Evolutionary conservation across 2,329 filamentous ascomycete species (phyloP).

Genomic region (Cryphonectria carpinicola): DNA sequence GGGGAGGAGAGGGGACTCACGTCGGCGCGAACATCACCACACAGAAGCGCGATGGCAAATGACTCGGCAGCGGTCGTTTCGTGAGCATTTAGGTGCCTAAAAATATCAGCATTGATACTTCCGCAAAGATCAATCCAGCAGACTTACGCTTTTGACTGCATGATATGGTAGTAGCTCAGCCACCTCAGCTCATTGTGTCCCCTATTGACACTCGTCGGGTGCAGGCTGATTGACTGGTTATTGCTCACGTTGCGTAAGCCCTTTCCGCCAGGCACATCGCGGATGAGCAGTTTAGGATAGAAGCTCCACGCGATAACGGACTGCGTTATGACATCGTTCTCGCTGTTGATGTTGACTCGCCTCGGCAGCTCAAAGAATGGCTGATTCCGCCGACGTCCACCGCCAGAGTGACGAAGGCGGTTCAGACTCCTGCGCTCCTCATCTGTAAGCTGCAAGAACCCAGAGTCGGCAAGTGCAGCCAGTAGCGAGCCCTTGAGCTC

Average conservation of each 20-base stretch:
- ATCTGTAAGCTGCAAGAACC: constrained; percentile 75
- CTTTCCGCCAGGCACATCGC: constrained; percentile 71
- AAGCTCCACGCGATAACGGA: constrained; percentile 92
- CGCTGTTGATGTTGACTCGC: constrained; percentile 73
- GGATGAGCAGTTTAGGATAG: constrained; percentile 87
- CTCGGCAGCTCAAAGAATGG: constrained; percentile 81
- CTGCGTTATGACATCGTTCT: constrained; percentile 77
- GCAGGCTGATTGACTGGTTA: constrained; percentile 86
- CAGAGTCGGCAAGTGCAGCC: constrained; percentile 81
- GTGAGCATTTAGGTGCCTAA: constrained; percentile 84
- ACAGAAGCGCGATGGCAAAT: constrained; percentile 81
- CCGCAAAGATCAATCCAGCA: not conserved
- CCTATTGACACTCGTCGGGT: constrained; percentile 89
- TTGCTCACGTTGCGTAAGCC: constrained; percentile 91
- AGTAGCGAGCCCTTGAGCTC: constrained; percentile 93
- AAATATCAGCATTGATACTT: constrained; percentile 32
- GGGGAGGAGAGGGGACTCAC: constrained; percentile 48
- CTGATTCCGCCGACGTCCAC: constrained; percentile 64
- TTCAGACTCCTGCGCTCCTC: constrained; percentile 73
- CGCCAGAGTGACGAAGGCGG: constrained; percentile 64
- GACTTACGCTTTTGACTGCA: constrained; percentile 81
- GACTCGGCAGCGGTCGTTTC: constrained; percentile 82
- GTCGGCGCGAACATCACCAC: constrained; percentile 87
- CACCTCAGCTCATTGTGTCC: constrained; percentile 70
- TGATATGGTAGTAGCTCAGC: constrained; percentile 95